Evolutionary conservation across 148 eudicot species (phyloP).

Genomic region (Persicaria maculosa): DNA sequence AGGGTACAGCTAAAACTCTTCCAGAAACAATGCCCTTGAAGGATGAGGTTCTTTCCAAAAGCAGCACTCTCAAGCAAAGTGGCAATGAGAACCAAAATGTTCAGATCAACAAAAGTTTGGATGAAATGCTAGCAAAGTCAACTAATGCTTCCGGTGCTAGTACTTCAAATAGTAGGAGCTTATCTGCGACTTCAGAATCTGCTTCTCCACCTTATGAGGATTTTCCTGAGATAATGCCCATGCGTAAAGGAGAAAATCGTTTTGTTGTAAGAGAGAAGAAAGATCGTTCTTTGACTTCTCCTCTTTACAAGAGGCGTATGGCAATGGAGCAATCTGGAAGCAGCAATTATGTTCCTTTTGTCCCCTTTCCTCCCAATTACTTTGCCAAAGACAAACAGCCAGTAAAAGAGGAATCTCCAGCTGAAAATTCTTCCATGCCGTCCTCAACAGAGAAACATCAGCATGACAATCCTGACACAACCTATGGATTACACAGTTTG

Average conservation of each 20-base stretch:
- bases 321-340: constrained; percentile 62
- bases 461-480: background rate
- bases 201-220: constrained; percentile 41
- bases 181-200: constrained; percentile 34
- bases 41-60: constrained; percentile 24
- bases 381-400: constrained; percentile 44
- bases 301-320: constrained; percentile 52
- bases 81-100: constrained; percentile 15
- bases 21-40: constrained; percentile 38
- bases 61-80: constrained; percentile 14
- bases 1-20: constrained; percentile 33
- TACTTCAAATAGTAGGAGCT: background rate
- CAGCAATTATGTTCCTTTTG: constrained; percentile 75
- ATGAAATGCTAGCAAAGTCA: constrained; percentile 23
- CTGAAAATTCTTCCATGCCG: constrained; percentile 12
- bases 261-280: constrained; percentile 73
- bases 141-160: constrained; percentile 15
- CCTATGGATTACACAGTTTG: background rate
- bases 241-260: constrained; percentile 68
- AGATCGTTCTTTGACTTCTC: constrained; percentile 73
- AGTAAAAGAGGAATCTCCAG: constrained; percentile 14
- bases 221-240: constrained; percentile 75
- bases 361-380: constrained; percentile 90
- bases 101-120: constrained; percentile 22
- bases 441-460: background rate